Percentiles rank a stretch among this genome's conserved stretches.
Conservation (phyloP, 768 basidiomycete species). For the Royoungia palumana region DNA sequence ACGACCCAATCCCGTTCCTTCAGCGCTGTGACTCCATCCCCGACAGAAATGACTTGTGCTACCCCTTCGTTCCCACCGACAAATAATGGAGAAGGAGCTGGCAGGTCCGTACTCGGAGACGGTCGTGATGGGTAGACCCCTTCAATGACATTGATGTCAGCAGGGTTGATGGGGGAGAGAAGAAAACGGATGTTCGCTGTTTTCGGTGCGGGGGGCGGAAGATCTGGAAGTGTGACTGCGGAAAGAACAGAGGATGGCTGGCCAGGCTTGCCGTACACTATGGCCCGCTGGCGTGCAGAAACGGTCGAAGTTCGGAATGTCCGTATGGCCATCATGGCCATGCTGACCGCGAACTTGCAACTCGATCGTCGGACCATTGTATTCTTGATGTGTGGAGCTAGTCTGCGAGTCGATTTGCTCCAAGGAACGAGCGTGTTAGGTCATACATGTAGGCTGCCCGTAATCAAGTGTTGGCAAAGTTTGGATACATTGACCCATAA, state of each 20-base stretch:
- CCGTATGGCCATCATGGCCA: conserved; percentile 7
- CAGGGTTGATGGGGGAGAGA: conserved; percentile 75
- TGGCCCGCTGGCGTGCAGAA: conserved; percentile 48
- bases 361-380: too few relatives aligned
- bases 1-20: conserved; percentile 70
- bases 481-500: background rate
- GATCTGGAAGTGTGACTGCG: conserved; percentile 47
- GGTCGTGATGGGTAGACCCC: conserved; percentile 79
- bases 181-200: conserved; percentile 65
- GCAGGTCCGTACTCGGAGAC: conserved; percentile 34
- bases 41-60: conserved; percentile 61
- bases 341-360: background rate
- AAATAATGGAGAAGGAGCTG: conserved; percentile 40
- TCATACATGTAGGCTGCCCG: too few relatives aligned
- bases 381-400: too few relatives aligned
- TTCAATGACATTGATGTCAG: conserved; percentile 78
- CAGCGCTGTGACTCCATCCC: conserved; percentile 48
- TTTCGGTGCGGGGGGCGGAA: conserved; percentile 51
- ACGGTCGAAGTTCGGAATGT: conserved; percentile 33
- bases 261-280: conserved; percentile 62
- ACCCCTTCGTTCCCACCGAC: conserved; percentile 79
- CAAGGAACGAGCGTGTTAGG: too few relatives aligned
- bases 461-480: too few relatives aligned
- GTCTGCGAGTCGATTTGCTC: too few relatives aligned
- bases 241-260: conserved; percentile 59